These are phyloP conservation scores for Arxiozyma telluris DNA, from an alignment of 1,139 yeast genomes.

Conservation along the genomic window DNA sequence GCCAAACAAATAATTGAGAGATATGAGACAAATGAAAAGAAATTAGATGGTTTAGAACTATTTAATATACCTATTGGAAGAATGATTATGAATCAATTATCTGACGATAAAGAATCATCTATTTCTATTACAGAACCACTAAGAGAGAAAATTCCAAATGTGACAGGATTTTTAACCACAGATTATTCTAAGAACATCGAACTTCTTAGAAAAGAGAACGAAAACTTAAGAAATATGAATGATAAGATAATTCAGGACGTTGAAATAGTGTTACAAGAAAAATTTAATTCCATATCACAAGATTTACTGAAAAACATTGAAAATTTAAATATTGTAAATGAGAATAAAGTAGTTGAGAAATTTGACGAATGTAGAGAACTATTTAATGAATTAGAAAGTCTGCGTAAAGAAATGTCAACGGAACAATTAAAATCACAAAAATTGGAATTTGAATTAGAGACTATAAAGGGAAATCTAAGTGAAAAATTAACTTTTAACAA, in stretches of 20 bases:
- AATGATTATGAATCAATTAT: not conserved
- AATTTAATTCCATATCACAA: not conserved
- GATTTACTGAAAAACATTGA: not conserved
- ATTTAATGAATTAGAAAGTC: not conserved
- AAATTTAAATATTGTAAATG: not conserved
- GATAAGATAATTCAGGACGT: not conserved
- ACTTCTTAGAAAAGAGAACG: not conserved
- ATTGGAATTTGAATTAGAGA: not conserved
- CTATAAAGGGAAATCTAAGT: not conserved
- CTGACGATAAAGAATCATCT: not conserved
- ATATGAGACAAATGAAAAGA: not conserved
- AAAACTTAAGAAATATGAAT: not conserved
- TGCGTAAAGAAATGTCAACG: not conserved
- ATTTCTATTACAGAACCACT: not conserved
- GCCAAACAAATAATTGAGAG: not conserved
- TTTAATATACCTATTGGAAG: conserved; percentile 1
- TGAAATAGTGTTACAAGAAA: not conserved
- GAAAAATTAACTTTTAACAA: conserved; percentile 4
- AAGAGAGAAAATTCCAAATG: not conserved
- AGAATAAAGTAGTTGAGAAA: not conserved
- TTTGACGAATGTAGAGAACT: not conserved
- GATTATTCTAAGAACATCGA: not conserved
- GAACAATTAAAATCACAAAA: not conserved
- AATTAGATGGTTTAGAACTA: not conserved
- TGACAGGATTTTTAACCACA: not conserved